A percentile compares a stretch with the other conserved stretches of the same genome.
These are phyloP conservation scores for Leptosphaerulina australis DNA, from an alignment of 2,329 filamentous ascomycete species.

Conservation along the genomic window DNA sequence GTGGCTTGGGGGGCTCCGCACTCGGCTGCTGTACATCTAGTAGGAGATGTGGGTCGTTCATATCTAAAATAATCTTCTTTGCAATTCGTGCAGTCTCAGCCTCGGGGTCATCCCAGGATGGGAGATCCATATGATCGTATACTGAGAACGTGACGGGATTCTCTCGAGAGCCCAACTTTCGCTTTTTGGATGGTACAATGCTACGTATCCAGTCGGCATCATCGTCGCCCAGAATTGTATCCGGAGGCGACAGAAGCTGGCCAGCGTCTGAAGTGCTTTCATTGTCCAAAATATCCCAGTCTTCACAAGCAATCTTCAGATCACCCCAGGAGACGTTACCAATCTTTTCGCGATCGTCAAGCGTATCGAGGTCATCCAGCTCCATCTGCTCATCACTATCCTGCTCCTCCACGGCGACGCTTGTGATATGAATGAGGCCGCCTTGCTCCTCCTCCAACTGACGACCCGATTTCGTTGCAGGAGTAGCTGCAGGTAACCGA, in stretches of 20 bases:
- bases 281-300: slow-evolving; percentile 71
- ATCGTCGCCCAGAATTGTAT: slow-evolving; percentile 29
- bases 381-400: slow-evolving; percentile 51
- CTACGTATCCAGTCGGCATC: slow-evolving; percentile 43
- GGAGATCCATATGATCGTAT: slow-evolving; percentile 51
- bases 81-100: slow-evolving; percentile 72
- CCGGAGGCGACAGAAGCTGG: slow-evolving; percentile 34
- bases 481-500: slow-evolving; percentile 66
- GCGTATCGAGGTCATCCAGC: slow-evolving; percentile 57
- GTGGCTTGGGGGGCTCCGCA: slow-evolving; percentile 64
- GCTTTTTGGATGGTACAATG: slow-evolving; percentile 66
- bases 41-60: slow-evolving; percentile 86
- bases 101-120: slow-evolving; percentile 82
- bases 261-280: slow-evolving; percentile 40
- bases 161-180: slow-evolving; percentile 56
- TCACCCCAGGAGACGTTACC: slow-evolving; percentile 80
- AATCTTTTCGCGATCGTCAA: slow-evolving; percentile 67
- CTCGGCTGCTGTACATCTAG: slow-evolving; percentile 76
- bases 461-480: slow-evolving; percentile 54
- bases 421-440: slow-evolving; percentile 57
- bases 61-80: slow-evolving; percentile 80
- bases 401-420: slow-evolving; percentile 54
- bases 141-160: slow-evolving; percentile 40
- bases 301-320: slow-evolving; percentile 81
- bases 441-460: slow-evolving; percentile 61